Evolutionary conservation across 163 green algal species (phyloP), one percentile per base, ranked within the genome.

Genomic region (Volvox carteri): DNA sequence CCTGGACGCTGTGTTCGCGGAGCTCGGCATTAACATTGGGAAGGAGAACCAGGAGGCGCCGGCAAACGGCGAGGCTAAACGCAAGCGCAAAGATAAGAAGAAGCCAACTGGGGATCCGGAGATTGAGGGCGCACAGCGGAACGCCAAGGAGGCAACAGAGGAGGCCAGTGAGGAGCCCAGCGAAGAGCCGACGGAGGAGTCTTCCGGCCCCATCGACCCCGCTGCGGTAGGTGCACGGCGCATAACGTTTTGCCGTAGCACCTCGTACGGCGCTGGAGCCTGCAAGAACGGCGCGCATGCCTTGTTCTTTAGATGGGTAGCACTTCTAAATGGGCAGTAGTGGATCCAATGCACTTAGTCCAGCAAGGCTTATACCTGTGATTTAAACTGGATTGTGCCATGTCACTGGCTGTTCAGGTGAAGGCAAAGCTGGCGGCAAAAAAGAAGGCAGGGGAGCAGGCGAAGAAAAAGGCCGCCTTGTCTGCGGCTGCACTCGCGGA

Each of bases 1-100:
- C 83, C 89, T 98, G 44, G 92, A 97, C 35, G 92, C 93, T 0
- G 92, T 97, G 77, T 92, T 98, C 73, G 92, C 91, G 5, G 91
- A 97, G 89, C 87, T 97, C 30, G 95, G 95, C 58, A 95, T 97
- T 39, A 67, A 0, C 35, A 78, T 74, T 2, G 90, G 48, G 9
- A 92, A 92, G 84, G 73, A 91, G 46, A 78, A 85, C 33, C 73
- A 77, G 25, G 77, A 78, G 37, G 83, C 56, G 1, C 85, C 70
- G 3, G 94, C 91, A 39, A 94, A 94, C 85, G 79, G 90, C 28
- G 92, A 95, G 87, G 85, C 86, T 77, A 95, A 93, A 79, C 79
- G 81, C 46, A 92, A 90, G 37, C 85, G 90, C 65, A 92, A 67
- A 42, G 86, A 93, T 19, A 83, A 91, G 86, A 78, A 84, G 50